Base-by-base conservation (phyloP, 2,329 filamentous ascomycete genomes). In the Ophioceras dolichostomum region DNA sequence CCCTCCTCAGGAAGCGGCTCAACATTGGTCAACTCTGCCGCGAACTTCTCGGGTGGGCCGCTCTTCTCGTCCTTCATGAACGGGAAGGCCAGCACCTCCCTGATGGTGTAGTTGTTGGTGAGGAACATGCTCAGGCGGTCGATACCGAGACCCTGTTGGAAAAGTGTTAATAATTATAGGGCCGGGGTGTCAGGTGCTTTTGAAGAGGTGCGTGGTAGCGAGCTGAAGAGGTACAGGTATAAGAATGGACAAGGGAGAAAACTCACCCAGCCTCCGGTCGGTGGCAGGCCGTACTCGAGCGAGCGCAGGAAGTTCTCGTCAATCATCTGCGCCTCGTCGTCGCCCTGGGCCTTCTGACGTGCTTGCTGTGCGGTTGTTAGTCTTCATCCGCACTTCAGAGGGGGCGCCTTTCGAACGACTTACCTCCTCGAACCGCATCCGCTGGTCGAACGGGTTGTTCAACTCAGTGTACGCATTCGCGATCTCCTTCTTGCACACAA, bases 391-490 rank as follows among this genome's bases (percentile, higher is more conserved):
- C n/a, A n/a, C n/a, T n/a, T n/a, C n/a, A n/a, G n/a, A n/a, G 12
- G 3, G 5, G 13, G 3, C 19, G 17, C 14, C 9, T 4, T 5
- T 2, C n/a, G 2, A 10, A 17, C n/a, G 18, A 21, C 34, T 36
- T 19, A 36, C 34, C 34, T 96, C 89, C 60, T 94, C 87, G 59
- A 89, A 89, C 21, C 87, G 78, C 45, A 89, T 65, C 43, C 91
- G 77, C 68, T 98, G 91, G 61, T 95, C 88, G 52, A 94, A 89
- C 39, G 89, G 87, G 53, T 95, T 85, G 70, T 94, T 93, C 73
- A 98, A 79, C 76, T 98, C 91, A 28, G 89, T 96, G 65, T 95
- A 93, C 20, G 88, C 88, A 55, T 98, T 96, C 53, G 81, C 82
- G 48, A 96, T 95, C 59, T 96, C 89, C 75, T 91, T 93, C 72